Base-by-base conservation (phyloP, 768 basidiomycete species). In the Cyclocybe cylindracea region DNA sequence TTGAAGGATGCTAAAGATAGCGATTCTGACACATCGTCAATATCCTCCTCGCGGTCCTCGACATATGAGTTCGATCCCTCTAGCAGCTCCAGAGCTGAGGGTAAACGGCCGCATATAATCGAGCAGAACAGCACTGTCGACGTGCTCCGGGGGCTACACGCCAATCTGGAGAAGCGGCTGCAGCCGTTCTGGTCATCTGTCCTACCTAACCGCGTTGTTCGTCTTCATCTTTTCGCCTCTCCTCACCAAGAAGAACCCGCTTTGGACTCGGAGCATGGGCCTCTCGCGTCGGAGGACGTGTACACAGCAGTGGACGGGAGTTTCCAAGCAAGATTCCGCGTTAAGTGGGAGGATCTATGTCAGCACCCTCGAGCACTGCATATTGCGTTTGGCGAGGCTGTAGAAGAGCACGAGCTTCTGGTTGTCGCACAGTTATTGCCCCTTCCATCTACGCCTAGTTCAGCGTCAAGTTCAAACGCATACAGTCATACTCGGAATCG, bases 111-210 rank as follows among this genome's bases (percentile, higher is more conserved):
- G 42, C 4, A 31, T 34, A 16, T 38, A 44, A 35, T 39, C 34
- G 7, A 40, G 24, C 35, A 39, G 36, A 18, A 48, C 37, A 42
- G 19, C 35, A 31, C 40, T 13, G 39, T 65, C 4, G 68, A 70
- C 2, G 53, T 65, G 24, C 62, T 88, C 13, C 78, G 74, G 3
- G 76, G 79, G 19, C 75, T 87, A 46, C 87, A 94, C 55, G 74
- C 75, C 10, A 95, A 94, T 60, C 77, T 96, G 4, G 89, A 93
- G 62, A 67, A 77, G 5, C 84, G 94, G 0, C 70, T 96, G 19
- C 83, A 80, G 43, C 83, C 86, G 0, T 94, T 96, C 69, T 94
- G 91, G 91, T 80, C 86, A 2, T 83, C 85, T 4, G 83, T 82
- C 1, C 71, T 95, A 0, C 62, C 87, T 8, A 76, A 81, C 19